Conservation (phyloP, 441 rosid species). For the Sinapis alba region DNA sequence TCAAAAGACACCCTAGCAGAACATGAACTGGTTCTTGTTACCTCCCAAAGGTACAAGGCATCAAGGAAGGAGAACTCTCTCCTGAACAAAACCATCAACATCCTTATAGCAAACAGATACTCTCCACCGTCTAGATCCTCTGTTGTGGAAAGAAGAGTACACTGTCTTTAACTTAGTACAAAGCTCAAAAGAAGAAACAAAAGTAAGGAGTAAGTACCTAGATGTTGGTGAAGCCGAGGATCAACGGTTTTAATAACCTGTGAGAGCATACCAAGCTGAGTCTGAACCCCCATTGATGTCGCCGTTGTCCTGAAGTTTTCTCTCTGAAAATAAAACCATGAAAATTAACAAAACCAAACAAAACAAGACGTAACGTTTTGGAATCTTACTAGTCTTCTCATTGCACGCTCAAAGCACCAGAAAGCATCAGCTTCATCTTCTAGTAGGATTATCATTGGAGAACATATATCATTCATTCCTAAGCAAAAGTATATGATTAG, state of each 20-base stretch:
- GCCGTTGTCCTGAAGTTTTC: constrained; percentile 78
- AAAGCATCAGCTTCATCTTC: constrained; percentile 93
- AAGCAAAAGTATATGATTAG: constrained; percentile 7
- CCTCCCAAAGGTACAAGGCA: constrained; percentile 96
- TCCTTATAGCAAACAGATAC: constrained; percentile 84
- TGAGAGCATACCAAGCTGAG: constrained; percentile 80
- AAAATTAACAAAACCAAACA: constrained; percentile 13
- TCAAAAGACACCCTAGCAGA: constrained; percentile 1
- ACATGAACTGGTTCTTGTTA: constrained; percentile 37
- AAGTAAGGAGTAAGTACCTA: constrained; percentile 50
- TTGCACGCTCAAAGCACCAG: constrained; percentile 96
- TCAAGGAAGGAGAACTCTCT: constrained; percentile 65
- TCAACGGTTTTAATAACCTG: constrained; percentile 81
- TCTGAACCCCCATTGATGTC: constrained; percentile 81
- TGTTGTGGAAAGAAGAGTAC: constrained; percentile 32
- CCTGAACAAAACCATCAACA: constrained; percentile 97
- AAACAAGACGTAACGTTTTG: background rate
- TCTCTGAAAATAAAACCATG: constrained; percentile 54
- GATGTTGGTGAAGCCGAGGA: constrained; percentile 93
- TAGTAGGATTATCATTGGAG: constrained; percentile 83
- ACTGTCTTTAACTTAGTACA: background rate
- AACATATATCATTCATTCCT: constrained; percentile 98
- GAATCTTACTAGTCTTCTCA: constrained; percentile 79
- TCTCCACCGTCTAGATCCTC: constrained; percentile 94
- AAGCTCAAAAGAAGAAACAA: constrained; percentile 1